Conservation (phyloP, 1,139 yeast genomes). For the Sugiyamaella pinicola region DNA sequence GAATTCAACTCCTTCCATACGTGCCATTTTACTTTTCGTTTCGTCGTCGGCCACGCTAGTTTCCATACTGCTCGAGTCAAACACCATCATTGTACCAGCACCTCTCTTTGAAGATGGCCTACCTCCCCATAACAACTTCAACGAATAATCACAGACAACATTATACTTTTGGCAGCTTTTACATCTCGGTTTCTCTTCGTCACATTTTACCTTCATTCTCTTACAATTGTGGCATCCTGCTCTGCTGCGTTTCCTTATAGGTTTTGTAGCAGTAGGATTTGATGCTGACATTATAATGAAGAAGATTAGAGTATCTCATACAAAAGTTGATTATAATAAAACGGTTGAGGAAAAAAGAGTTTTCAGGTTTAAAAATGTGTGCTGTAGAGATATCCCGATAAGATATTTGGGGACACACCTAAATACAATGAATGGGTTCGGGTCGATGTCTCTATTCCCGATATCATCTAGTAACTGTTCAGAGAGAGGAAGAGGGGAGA, state of each 20-base stretch:
- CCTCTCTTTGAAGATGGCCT: constrained; percentile 55
- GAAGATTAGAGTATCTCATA: background rate
- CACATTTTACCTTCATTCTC: constrained; percentile 49
- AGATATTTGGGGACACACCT: background rate
- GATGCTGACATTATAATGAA: constrained; percentile 8
- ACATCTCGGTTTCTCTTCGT: constrained; percentile 70
- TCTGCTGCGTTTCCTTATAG: constrained; percentile 36
- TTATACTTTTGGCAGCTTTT: constrained; percentile 55
- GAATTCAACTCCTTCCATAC: background rate
- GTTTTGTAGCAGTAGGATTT: constrained; percentile 22
- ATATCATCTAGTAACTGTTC: too few species aligned
- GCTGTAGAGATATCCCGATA: background rate
- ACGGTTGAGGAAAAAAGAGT: background rate
- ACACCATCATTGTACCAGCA: constrained; percentile 3
- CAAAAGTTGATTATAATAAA: too few species aligned
- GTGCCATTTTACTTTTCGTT: background rate
- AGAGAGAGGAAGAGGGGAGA: too few species aligned
- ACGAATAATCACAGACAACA: constrained; percentile 63
- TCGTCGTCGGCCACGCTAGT: background rate
- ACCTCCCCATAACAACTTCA: constrained; percentile 78
- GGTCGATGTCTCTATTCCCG: too few species aligned
- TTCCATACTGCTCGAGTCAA: background rate
- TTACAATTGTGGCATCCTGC: constrained; percentile 41
- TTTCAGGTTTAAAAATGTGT: background rate
- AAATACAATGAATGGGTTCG: background rate